Evolutionary conservation across 2,329 filamentous ascomycete genomes (phyloP), one percentile per base, ranked within the genome.

Genomic region (Coniochaeta prunicola): DNA sequence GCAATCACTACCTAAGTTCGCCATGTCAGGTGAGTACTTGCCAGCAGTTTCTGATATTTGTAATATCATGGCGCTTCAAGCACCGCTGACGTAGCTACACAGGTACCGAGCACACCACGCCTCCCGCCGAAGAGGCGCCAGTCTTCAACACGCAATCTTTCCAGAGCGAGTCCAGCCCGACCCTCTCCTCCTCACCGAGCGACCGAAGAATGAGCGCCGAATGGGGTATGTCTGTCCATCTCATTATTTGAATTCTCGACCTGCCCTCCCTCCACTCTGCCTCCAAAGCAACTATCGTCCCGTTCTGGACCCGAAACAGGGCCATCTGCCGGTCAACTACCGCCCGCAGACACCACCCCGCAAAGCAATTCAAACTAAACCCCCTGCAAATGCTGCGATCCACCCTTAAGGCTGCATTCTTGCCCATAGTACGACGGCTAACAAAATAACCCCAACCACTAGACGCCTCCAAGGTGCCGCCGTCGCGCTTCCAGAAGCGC

Each of bases 391-490:
- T 19, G 4, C 7, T 48, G 24, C 19, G 21, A 53, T 40, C 40
- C 40, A 24, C 26, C 48, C 53, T 21, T 36, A 55, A 31, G 53
- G 53, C 53, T 57, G 40, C 40, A 28, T 30, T 7, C n/a, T 50
- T 2, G 21, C 2, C 13, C 7, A 56, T 3, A 30, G 10, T 3
- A 10, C 10, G 34, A 12, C 31, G 42, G 21, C 50, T 45, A 19
- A 58, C 53, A 59, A 50, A 19, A 15, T 31, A 17, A 12, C 36
- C 60, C 55, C 17, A 36, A 7, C 13, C 15, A n/a, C 36, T n/a
- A 84, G 85, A 89, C 71, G 86, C 86, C 4, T 79, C 82, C 64
- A 88, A 88, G 71, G 85, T 87, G 0, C 83, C 83, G 1, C 86
- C 86, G 10, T 85, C 81, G 62, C 83, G 83, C 53, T 88, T 89